Percentiles rank a stretch among this genome's conserved stretches.
Evolutionary conservation across 805 yeast species (phyloP).

Genomic region (Monosporozyma yasuniensis): DNA sequence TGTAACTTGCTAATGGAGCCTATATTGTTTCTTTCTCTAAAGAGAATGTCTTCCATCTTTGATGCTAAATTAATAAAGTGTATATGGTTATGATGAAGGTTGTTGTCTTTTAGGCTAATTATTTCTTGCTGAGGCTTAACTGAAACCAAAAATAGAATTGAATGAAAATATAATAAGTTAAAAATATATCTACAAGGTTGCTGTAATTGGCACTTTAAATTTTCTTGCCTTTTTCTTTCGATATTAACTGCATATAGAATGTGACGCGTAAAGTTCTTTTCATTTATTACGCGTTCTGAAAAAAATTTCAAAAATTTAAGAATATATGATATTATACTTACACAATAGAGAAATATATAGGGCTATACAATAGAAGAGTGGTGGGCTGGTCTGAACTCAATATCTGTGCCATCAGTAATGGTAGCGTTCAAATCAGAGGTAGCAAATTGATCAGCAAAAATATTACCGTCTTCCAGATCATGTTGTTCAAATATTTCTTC

Average conservation of each 20-base stretch:
- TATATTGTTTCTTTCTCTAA: background rate
- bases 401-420: background rate
- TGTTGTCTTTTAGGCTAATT: background rate
- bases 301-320: background rate
- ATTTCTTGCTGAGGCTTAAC: background rate
- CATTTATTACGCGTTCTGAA: background rate
- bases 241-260: background rate
- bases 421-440: too few relatives aligned
- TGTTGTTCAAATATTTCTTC: constrained; percentile 10
- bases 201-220: background rate
- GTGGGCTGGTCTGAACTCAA: background rate
- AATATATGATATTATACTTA: background rate
- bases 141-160: background rate
- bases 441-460: background rate
- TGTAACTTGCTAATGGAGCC: background rate
- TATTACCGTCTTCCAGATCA: constrained; percentile 1
- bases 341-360: background rate
- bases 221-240: background rate
- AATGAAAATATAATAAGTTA: background rate
- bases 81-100: background rate
- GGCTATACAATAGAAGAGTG: background rate
- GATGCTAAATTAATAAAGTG: background rate
- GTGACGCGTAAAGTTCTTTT: background rate
- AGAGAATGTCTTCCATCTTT: background rate
- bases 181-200: background rate